Conservation (phyloP, 2,329 filamentous ascomycete genomes). For the Penicillium crustosum region DNA sequence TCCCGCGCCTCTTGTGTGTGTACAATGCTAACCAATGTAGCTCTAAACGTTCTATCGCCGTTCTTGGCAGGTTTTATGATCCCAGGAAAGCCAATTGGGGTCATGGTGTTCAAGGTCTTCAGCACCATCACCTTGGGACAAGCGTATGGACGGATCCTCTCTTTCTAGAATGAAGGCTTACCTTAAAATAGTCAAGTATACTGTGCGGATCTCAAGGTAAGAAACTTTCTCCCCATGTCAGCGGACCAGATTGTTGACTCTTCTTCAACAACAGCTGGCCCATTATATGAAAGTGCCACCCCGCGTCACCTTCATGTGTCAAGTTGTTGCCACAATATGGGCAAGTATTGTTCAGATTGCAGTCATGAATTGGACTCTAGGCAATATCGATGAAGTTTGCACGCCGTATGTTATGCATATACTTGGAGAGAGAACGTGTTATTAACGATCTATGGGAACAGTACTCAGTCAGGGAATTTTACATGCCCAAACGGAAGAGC, state of each 20-base stretch:
- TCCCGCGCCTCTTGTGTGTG: too few relatives aligned
- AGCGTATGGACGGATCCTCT: constrained; percentile 16
- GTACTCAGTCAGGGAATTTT: constrained; percentile 53
- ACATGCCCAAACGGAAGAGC: constrained; percentile 55
- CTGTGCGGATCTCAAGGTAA: constrained; percentile 20
- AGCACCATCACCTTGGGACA: constrained; percentile 28
- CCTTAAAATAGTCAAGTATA: constrained; percentile 13
- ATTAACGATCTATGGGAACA: neutral
- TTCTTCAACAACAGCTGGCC: constrained; percentile 16
- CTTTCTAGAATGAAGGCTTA: neutral
- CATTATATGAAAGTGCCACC: constrained; percentile 42
- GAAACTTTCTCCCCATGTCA: neutral
- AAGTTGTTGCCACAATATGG: constrained; percentile 50
- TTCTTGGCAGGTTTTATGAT: constrained; percentile 29
- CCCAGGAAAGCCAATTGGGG: constrained; percentile 27
- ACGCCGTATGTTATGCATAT: constrained; percentile 26
- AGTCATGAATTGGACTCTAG: constrained; percentile 48
- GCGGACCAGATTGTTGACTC: neutral
- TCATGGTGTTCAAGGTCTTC: constrained; percentile 31
- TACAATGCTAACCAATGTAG: constrained; percentile 10
- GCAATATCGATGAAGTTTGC: constrained; percentile 46
- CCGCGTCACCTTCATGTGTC: constrained; percentile 50
- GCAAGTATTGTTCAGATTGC: constrained; percentile 47
- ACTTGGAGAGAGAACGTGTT: constrained; percentile 6
- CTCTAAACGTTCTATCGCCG: constrained; percentile 27